Evolutionary conservation across 768 basidiomycete genomes (phyloP).

Genomic region (Suillus subluteus): DNA sequence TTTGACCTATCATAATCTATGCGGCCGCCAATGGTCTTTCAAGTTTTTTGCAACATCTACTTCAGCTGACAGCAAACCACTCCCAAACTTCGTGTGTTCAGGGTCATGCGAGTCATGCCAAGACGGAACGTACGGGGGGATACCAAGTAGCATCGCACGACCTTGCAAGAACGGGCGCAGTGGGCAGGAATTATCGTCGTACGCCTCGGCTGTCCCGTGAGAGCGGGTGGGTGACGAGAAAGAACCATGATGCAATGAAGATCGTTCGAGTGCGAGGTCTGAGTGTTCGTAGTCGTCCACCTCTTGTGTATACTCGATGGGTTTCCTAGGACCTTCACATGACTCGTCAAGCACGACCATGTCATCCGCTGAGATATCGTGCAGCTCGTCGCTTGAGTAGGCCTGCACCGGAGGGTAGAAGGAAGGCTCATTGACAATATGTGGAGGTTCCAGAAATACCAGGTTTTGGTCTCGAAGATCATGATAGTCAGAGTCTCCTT

Average conservation of each 20-base stretch:
- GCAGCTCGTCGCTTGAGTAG: background rate
- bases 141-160: conserved; percentile 51
- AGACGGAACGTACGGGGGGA: conserved; percentile 14
- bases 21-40: conserved; percentile 68
- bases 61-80: conserved; percentile 52
- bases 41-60: conserved; percentile 61
- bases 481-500: background rate
- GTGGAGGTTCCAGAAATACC: conserved; percentile 3
- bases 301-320: conserved; percentile 11
- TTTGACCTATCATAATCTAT: conserved; percentile 44
- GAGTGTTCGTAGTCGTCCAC: conserved; percentile 1
- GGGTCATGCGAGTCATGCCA: conserved; percentile 7
- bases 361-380: conserved; percentile 7
- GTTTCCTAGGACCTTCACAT: conserved; percentile 12
- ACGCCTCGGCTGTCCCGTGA: background rate
- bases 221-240: conserved; percentile 3
- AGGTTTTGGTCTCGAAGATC: background rate
- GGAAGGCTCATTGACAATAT: conserved; percentile 1
- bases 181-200: background rate
- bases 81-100: conserved; percentile 11
- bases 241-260: conserved; percentile 16
- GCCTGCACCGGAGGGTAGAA: background rate
- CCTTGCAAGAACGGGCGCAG: conserved; percentile 51
- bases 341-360: conserved; percentile 7
- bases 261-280: conserved; percentile 8